Evolutionary conservation across 331 rosid species (phyloP).

Genomic region (Acacia concinna): DNA sequence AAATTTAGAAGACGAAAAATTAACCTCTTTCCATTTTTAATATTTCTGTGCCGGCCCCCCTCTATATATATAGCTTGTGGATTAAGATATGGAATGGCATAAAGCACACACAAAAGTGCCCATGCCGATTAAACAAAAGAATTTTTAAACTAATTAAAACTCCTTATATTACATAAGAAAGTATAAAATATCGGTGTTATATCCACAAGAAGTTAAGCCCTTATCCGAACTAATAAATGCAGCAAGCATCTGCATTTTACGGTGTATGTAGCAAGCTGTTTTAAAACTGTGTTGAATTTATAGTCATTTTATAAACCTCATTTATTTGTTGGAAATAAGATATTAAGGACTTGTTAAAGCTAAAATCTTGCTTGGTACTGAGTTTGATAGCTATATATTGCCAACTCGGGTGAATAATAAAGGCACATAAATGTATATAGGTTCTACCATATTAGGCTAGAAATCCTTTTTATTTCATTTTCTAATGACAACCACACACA

Average conservation of each 20-base stretch:
- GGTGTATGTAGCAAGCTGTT: background rate
- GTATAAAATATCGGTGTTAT: background rate
- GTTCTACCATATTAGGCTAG: background rate
- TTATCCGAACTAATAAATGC: background rate
- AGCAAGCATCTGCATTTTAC: background rate
- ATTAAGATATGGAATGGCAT: slow-evolving; percentile 26
- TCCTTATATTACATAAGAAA: background rate
- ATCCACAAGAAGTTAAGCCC: background rate
- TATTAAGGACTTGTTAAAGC: slow-evolving; percentile 3
- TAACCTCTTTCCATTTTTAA: background rate
- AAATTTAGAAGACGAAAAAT: background rate
- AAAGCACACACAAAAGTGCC: background rate
- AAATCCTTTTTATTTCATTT: slow-evolving; percentile 6
- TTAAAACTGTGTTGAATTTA: background rate
- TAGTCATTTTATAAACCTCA: background rate
- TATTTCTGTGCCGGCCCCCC: background rate
- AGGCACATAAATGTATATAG: background rate
- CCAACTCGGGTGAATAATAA: slow-evolving; percentile 23
- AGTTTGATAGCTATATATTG: slow-evolving; percentile 37
- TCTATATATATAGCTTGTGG: slow-evolving; percentile 21
- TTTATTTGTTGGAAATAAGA: background rate
- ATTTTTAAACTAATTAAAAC: background rate
- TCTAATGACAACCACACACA: background rate
- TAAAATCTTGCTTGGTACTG: background rate
- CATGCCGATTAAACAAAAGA: background rate